Evolutionary conservation across 2,329 filamentous ascomycete genomes (phyloP), one percentile per base, ranked within the genome.

Genomic region (Colletotrichum destructivum): DNA sequence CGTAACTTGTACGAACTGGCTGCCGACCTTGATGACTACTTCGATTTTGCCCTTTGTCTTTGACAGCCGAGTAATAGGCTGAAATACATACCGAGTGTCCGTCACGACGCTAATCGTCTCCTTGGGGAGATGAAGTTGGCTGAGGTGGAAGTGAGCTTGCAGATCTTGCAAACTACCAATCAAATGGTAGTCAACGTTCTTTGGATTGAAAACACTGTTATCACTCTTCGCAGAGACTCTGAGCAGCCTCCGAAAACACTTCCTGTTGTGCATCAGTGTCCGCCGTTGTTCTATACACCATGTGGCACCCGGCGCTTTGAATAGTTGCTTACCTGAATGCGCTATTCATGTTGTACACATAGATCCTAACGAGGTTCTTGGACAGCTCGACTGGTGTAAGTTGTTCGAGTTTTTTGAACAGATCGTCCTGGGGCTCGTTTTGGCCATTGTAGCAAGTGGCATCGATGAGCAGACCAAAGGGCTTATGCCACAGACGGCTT

Each of bases 301-400:
- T 26, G 21, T 23, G 40, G 5, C 35, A 11, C 35, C 18, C 13
- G 51, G n/a, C 23, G 77, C 44, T 77, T 51, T 72, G 54, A 68
- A 18, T 40, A n/a, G 21, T 4, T 56, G 42, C 83, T 73, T 81
- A 88, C 87, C 88, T 87, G 79, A 91, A 92, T 13, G 90, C 88
- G 76, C 89, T 92, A 76, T 93, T 93, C 90, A 93, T 93, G 77
- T 93, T 93, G 80, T 93, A 93, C 18, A 93, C 85, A 74, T 93
- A 93, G 51, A 92, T 85, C 47, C 90, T 85, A 1, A 87, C 84
- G 4, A 93, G 81, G 71, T 91, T 88, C 62, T 84, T 85, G 2
- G 87, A 85, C 55, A 93, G 79, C 75, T 93, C 91, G 0, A 85
- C 84, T 0, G 91, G 91, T 4, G 89, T 90, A 3, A 93, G 84